phyloP scores from a whole-genome alignment of 805 yeast genomes.

The Blastobotrys chiropterorum region DNA sequence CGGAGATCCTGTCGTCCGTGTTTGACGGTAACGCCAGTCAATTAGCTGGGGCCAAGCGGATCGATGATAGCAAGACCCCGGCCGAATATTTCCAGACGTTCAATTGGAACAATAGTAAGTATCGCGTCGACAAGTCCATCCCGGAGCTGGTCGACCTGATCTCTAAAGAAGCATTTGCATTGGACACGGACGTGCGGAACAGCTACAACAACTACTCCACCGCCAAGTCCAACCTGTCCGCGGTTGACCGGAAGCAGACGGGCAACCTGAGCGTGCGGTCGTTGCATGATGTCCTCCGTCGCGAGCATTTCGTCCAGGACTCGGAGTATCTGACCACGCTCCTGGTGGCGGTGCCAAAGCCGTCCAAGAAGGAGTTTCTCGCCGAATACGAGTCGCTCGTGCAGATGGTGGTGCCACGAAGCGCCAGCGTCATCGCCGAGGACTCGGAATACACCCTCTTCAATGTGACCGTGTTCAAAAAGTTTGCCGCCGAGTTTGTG shows the following conservation, averaged over 20 bases:
- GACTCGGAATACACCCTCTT: conserved; percentile 73
- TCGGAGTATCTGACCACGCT: conserved; percentile 83
- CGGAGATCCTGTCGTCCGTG: conserved; percentile 60
- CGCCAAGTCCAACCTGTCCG: conserved; percentile 76
- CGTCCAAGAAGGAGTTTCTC: conserved; percentile 52
- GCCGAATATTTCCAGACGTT: conserved; percentile 66
- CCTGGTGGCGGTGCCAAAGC: conserved; percentile 82
- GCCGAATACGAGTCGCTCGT: conserved; percentile 68
- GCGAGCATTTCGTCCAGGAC: conserved; percentile 73
- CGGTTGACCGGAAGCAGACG: conserved; percentile 86
- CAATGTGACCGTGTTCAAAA: conserved; percentile 80
- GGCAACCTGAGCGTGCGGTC: conserved; percentile 92
- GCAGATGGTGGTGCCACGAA: conserved; percentile 85
- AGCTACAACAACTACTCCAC: conserved; percentile 68
- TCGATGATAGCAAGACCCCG: conserved; percentile 44
- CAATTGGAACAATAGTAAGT: conserved; percentile 84
- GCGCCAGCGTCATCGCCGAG: conserved; percentile 60
- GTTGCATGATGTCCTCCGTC: conserved; percentile 78
- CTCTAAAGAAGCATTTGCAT: conserved; percentile 68
- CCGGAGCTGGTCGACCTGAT: conserved; percentile 65
- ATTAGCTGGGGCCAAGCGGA: conserved; percentile 43
- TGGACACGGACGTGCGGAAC: conserved; percentile 80
- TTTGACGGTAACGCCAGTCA: conserved; percentile 38
- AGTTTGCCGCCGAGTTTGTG: conserved; percentile 63
- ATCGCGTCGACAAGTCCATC: conserved; percentile 76